Evolutionary conservation across 176 grass and related monocot species (phyloP), one percentile per base, ranked within the genome.

Genomic region (Oryza glumipatula): DNA sequence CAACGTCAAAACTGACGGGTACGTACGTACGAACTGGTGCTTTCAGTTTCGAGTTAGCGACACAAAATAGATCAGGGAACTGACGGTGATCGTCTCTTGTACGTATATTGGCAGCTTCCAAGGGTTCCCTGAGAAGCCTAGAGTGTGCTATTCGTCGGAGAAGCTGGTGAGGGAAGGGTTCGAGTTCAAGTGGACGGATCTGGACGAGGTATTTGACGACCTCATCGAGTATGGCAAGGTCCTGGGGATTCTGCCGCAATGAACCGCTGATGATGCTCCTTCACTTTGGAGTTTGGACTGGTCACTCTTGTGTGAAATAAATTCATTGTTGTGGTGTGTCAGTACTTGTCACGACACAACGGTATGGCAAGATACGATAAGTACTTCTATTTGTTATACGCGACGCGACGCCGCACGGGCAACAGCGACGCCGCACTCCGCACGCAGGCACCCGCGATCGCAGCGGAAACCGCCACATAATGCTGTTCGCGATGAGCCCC

Each of bases 191-290:
- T 87, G 76, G 87, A 87, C 14, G 3, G 77, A 68, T n/a, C 26
- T 89, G 39, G 90, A 86, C 1, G 63, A 76, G 38, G 58, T 92
- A 30, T 92, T 80, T 36, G 74, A 89, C 33, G 83, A 88, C 30
- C 13, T 83, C 10, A 39, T 97, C 22, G 45, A 49, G 4, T 92
- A 86, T 85, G 89, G 84, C 64, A 90, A 84, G 80, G 65, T 74
- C 2, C 56, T 74, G 76, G 92, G 89, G 43, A 73, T 97, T 47
- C 84, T 92, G 2, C 22, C 70, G 12, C 21, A 61, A 7, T 61
- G 56, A 61, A 21, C 52, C 56, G n/a, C 45, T 80, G 60, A 44
- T 24, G n/a, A 44, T 24, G n/a, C 0, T 11, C 17, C 11, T 54
- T 47, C 23, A 7, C 15, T 70, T 4, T 32, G 44, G 44, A 45